Conservation (phyloP, 345 rosid species). For the Euphorbia lathyris region DNA sequence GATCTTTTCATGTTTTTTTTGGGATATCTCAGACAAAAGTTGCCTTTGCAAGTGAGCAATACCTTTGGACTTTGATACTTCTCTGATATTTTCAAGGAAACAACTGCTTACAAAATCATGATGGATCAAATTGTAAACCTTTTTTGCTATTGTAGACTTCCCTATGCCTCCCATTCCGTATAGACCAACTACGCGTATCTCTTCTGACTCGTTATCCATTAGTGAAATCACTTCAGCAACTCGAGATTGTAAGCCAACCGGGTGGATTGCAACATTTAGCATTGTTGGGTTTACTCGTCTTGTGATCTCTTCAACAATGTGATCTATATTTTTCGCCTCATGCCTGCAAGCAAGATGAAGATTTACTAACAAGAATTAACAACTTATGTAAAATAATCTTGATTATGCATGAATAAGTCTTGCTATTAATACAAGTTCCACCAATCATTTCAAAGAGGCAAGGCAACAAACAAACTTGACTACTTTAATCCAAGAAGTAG, state of each 20-base stretch:
- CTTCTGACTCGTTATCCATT: neutral
- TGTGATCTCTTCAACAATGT: slow-evolving; percentile 10
- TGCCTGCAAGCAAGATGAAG: neutral
- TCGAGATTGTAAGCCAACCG: slow-evolving; percentile 7
- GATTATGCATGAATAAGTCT: too few relatives aligned
- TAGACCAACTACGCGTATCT: slow-evolving; percentile 23
- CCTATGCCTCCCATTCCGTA: slow-evolving; percentile 26
- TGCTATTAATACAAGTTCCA: too few relatives aligned
- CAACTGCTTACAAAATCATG: slow-evolving; percentile 17
- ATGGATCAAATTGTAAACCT: slow-evolving; percentile 8
- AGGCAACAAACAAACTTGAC: too few relatives aligned
- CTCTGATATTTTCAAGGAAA: slow-evolving; percentile 24
- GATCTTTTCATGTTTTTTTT: slow-evolving; percentile 8
- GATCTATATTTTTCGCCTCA: slow-evolving; percentile 1
- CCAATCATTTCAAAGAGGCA: too few relatives aligned
- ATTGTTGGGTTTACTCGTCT: neutral
- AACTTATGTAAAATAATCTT: too few relatives aligned
- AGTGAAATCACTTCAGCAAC: neutral
- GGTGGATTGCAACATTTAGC: slow-evolving; percentile 5
- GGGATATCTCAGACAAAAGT: slow-evolving; percentile 9
- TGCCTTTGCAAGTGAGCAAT: slow-evolving; percentile 16
- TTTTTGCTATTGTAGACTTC: slow-evolving; percentile 19
- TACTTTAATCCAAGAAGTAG: too few relatives aligned
- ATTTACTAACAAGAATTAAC: neutral
- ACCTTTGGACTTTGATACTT: neutral